Evolutionary conservation across 2,329 filamentous ascomycete species (phyloP).

Genomic region (Periconia sp.): DNA sequence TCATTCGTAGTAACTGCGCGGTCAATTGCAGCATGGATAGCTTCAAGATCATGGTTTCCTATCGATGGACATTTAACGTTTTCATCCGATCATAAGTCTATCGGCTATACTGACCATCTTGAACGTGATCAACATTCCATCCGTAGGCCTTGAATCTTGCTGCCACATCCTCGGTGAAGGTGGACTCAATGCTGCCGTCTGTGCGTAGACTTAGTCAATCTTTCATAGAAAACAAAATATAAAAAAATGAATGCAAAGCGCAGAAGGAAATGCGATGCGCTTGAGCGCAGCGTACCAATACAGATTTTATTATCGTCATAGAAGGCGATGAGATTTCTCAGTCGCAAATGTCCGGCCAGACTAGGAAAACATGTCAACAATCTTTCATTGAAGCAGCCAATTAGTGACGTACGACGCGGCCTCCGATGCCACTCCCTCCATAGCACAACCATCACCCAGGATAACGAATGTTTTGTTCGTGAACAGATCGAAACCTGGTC

Average conservation of each 20-base stretch:
- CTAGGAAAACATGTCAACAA: no score
- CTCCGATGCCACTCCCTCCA: constrained; percentile 97
- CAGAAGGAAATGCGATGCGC: no score
- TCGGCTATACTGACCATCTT: no score
- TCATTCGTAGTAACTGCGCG: constrained; percentile 85
- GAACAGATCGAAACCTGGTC: constrained; percentile 86
- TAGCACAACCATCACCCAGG: constrained; percentile 97
- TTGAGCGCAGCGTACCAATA: constrained; percentile 62
- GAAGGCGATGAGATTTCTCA: constrained; percentile 95
- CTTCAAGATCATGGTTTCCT: constrained; percentile 85
- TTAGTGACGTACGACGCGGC: no score
- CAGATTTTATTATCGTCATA: constrained; percentile 99
- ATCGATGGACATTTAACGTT: no score
- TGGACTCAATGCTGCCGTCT: constrained; percentile 94
- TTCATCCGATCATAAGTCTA: no score
- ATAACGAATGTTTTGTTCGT: constrained; percentile 98
- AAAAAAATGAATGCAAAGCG: no score
- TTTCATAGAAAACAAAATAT: neutral
- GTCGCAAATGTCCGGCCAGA: constrained; percentile 92
- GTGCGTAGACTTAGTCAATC: constrained; percentile 23
- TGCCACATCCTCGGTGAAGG: constrained; percentile 95
- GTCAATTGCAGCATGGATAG: constrained; percentile 86
- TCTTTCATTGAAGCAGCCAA: no score
- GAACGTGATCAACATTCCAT: constrained; percentile 88
- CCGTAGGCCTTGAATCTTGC: constrained; percentile 97